phyloP scores from a whole-genome alignment of 331 rosid species.

The Ulmus americana region DNA sequence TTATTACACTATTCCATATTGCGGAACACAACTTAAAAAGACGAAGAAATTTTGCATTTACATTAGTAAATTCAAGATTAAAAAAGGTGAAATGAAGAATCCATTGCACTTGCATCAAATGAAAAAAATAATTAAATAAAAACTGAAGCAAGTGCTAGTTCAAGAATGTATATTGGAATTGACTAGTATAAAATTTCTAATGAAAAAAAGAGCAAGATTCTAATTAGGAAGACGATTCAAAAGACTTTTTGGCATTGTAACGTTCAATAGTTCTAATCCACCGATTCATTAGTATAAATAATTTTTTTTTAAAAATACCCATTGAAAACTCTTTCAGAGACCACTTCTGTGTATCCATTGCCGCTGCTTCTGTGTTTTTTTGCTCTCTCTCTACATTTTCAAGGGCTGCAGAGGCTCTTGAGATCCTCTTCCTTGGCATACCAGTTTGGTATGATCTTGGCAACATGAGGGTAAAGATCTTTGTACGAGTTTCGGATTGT shows the following conservation, averaged over 20 bases:
- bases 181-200: neutral
- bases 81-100: neutral
- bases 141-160: neutral
- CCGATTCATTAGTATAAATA: neutral
- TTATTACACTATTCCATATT: no score
- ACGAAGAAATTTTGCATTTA: neutral
- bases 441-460: conserved; percentile 86
- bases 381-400: conserved; percentile 33
- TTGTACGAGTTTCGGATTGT: conserved; percentile 86
- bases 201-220: neutral
- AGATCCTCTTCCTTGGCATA: conserved; percentile 83
- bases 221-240: neutral
- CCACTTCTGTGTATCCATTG: neutral
- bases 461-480: conserved; percentile 79
- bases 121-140: conserved; percentile 3
- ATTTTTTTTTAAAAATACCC: no score
- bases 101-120: neutral
- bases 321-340: neutral
- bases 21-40: no score
- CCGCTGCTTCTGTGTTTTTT: neutral
- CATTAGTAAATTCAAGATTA: neutral
- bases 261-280: neutral
- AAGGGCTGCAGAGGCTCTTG: conserved; percentile 85
- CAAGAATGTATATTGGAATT: conserved; percentile 5
- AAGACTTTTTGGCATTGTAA: neutral